These are phyloP conservation scores for Lagenaria siceraria DNA, from an alignment of 306 rosid genomes.

Conservation along the genomic window DNA sequence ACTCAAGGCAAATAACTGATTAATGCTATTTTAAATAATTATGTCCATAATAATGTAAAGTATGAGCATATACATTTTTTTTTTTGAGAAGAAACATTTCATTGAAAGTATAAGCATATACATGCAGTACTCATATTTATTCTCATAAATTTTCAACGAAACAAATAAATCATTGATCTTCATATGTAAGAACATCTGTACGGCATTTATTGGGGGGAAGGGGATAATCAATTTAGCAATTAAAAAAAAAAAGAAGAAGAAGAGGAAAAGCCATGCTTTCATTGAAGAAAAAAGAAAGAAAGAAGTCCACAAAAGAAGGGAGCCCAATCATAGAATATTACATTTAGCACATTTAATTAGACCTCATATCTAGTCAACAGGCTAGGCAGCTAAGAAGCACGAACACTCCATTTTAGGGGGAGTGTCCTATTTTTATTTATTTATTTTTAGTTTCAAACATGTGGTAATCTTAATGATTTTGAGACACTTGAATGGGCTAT, in stretches of 20 bases:
- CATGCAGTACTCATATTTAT: neutral
- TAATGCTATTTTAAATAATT: neutral
- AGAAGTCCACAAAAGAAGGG: too few species aligned
- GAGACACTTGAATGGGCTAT: too few species aligned
- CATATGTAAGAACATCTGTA: neutral
- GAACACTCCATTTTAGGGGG: too few species aligned
- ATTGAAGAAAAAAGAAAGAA: too few species aligned
- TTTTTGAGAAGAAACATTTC: too few species aligned
- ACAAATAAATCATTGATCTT: neutral
- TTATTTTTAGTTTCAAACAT: too few species aligned
- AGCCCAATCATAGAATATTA: too few species aligned
- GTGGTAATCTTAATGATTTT: too few species aligned
- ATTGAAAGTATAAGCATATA: slow-evolving; percentile 3
- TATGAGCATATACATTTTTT: too few species aligned
- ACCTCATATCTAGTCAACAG: slow-evolving; percentile 1
- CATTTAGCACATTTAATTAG: neutral
- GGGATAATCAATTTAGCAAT: neutral
- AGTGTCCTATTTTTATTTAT: too few species aligned
- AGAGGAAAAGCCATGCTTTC: too few species aligned
- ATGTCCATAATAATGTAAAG: slow-evolving; percentile 9
- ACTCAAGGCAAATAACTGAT: slow-evolving; percentile 14
- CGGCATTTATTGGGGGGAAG: neutral
- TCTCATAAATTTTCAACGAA: neutral
- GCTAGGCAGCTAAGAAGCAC: neutral
- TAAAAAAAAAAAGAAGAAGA: too few species aligned